These are phyloP conservation scores for Jamesozyma gamospora DNA, from an alignment of 805 yeast genomes.

Conservation along the genomic window DNA sequence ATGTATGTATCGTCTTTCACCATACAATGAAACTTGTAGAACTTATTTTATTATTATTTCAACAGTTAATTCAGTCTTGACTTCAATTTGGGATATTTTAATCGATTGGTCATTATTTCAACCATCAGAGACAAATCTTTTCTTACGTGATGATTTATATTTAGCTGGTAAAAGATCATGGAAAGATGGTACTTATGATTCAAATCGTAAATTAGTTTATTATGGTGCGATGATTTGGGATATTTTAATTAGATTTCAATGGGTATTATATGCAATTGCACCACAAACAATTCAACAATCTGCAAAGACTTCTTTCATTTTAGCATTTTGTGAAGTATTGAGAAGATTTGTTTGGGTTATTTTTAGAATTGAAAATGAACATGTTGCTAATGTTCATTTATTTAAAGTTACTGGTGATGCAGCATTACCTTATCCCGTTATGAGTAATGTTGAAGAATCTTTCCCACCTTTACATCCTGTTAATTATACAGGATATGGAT, in stretches of 20 bases:
- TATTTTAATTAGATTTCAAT: conserved; percentile 70
- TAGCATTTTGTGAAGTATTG: conserved; percentile 72
- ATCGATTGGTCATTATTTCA: conserved; percentile 95
- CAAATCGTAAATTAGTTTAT: conserved; percentile 38
- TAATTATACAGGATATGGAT: neutral
- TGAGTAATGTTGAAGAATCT: neutral
- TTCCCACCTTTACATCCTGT: neutral
- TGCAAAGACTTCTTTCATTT: conserved; percentile 72
- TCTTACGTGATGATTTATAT: conserved; percentile 64
- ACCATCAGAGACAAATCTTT: conserved; percentile 39
- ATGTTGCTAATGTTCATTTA: conserved; percentile 76
- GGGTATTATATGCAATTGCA: conserved; percentile 84
- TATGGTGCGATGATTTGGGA: conserved; percentile 68
- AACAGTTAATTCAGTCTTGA: conserved; percentile 54
- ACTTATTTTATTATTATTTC: conserved; percentile 68
- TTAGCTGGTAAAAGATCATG: conserved; percentile 37
- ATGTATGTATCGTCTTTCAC: conserved; percentile 57
- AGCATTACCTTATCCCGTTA: conserved; percentile 63
- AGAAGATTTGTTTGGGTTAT: conserved; percentile 85
- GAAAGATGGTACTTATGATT: conserved; percentile 26
- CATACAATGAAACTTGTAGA: conserved; percentile 29
- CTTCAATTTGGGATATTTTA: conserved; percentile 77
- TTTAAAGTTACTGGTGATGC: conserved; percentile 83
- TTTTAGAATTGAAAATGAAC: conserved; percentile 94
- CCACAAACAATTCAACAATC: conserved; percentile 73